Evolutionary conservation across 2,329 filamentous ascomycete species (phyloP).

Genomic region (Trichoderma sp.): DNA sequence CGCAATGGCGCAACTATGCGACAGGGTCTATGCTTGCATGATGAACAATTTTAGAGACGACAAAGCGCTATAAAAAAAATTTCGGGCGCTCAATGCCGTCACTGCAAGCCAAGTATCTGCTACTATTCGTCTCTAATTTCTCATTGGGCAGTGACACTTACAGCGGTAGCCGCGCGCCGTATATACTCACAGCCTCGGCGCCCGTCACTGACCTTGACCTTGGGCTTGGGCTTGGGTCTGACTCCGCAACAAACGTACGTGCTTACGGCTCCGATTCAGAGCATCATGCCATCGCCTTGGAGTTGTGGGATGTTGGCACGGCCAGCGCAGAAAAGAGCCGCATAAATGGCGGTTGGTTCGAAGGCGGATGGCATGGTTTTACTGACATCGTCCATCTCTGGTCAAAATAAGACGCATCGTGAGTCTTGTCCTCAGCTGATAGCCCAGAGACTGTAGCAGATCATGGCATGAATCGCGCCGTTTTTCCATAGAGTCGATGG

Average conservation of each 20-base stretch:
- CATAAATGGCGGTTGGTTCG: slow-evolving; percentile 5
- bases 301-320: slow-evolving; percentile 3
- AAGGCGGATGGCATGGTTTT: not conserved
- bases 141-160: not conserved
- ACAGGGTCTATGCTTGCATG: slow-evolving; percentile 24
- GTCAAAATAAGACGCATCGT: not conserved
- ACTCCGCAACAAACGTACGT: slow-evolving; percentile 10
- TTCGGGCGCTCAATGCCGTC: not conserved
- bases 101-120: not conserved
- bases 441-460: not conserved
- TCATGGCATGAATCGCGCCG: slow-evolving; percentile 1
- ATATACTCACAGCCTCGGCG: not conserved
- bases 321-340: not conserved
- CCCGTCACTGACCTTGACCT: not conserved
- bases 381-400: slow-evolving; percentile 1
- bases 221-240: not conserved
- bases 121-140: not conserved
- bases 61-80: not conserved
- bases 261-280: slow-evolving; percentile 4
- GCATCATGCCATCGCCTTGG: slow-evolving; percentile 19
- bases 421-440: slow-evolving; percentile 15
- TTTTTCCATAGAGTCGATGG: not conserved
- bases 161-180: slow-evolving; percentile 18
- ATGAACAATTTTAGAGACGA: slow-evolving; percentile 2
- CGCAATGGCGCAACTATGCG: slow-evolving; percentile 16